Percentiles rank a stretch among this genome's conserved stretches.
phyloP scores from a whole-genome alignment of 192 early-diverging fungal genomes.

The Entomortierella chlamydospora region DNA sequence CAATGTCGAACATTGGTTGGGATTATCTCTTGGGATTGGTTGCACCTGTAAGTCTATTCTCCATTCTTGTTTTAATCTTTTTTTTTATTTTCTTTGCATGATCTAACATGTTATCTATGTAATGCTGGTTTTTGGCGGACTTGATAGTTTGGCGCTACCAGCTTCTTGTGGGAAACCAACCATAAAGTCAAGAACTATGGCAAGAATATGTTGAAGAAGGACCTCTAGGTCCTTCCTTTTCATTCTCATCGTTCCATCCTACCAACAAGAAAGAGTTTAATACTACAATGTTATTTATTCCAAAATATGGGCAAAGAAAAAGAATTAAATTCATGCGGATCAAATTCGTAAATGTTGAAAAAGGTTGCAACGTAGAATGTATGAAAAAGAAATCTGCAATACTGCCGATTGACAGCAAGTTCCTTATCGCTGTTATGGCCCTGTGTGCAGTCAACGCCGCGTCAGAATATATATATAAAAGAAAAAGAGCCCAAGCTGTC shows the following conservation, averaged over 20 bases:
- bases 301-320: background rate
- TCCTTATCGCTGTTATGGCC: constrained; percentile 42
- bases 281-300: no score
- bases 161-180: constrained; percentile 36
- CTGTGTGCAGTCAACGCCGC: constrained; percentile 38
- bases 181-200: constrained; percentile 36
- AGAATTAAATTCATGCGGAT: background rate
- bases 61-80: background rate
- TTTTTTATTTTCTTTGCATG: background rate
- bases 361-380: background rate
- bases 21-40: constrained; percentile 31
- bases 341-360: background rate
- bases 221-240: constrained; percentile 2
- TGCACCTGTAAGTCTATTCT: constrained; percentile 34
- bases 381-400: constrained; percentile 28
- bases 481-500: no score
- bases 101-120: no score
- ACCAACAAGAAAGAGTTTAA: no score
- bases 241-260: background rate
- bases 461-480: no score
- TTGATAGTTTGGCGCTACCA: constrained; percentile 26
- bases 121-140: no score
- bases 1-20: constrained; percentile 24
- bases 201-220: constrained; percentile 47
- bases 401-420: constrained; percentile 43